These are phyloP conservation scores for Beauveria caledonica DNA, from an alignment of 2,329 filamentous ascomycete genomes.

Conservation along the genomic window DNA sequence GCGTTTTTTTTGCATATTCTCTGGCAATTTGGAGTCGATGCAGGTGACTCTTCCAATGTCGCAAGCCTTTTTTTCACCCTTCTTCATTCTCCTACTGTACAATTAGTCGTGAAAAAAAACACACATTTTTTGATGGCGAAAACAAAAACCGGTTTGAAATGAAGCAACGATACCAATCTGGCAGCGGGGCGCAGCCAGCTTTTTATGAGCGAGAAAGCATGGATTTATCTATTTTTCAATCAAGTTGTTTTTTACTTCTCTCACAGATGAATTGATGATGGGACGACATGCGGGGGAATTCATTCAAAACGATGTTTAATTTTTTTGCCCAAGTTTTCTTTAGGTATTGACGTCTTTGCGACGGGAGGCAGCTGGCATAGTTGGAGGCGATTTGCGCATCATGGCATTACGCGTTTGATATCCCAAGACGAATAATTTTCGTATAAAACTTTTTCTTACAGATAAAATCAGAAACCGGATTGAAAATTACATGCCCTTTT, in stretches of 20 bases:
- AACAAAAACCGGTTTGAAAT: not conserved
- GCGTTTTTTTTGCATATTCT: not conserved
- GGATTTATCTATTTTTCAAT: not conserved
- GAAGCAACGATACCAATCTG: slow-evolving; percentile 10
- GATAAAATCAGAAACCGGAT: no score
- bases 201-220: not conserved
- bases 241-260: not conserved
- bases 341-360: not conserved
- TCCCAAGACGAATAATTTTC: not conserved
- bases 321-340: not conserved
- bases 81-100: not conserved
- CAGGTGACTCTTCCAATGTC: not conserved
- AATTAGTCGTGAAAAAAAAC: not conserved
- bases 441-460: no score
- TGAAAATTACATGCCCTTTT: no score
- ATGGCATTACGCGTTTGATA: not conserved
- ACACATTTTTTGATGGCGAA: not conserved
- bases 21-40: not conserved
- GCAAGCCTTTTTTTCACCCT: not conserved
- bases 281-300: not conserved
- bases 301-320: no score
- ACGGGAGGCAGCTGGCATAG: not conserved
- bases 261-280: not conserved
- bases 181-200: slow-evolving; percentile 1
- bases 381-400: not conserved